Percentiles rank a stretch among this genome's conserved stretches.
phyloP scores from a whole-genome alignment of 2,329 filamentous ascomycete genomes.

The Trichoderma asperellum region DNA sequence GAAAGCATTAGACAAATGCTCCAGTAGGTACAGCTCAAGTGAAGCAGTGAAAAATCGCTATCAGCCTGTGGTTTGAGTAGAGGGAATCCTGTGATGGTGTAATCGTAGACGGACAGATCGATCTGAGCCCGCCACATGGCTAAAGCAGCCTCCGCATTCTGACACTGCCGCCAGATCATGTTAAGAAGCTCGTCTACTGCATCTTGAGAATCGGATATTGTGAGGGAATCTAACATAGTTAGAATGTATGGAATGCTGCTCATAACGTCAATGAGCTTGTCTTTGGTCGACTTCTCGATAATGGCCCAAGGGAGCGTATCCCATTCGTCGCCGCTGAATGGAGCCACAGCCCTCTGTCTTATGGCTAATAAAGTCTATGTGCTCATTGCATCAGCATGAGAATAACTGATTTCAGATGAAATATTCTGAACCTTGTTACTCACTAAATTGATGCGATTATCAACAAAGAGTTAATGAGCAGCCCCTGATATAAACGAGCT shows the following conservation, averaged over 20 bases:
- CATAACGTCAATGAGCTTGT: conserved; percentile 11
- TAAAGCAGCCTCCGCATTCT: neutral
- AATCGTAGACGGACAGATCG: conserved; percentile 14
- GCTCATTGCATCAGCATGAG: neutral
- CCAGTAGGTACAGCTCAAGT: conserved; percentile 19
- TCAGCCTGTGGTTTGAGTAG: conserved; percentile 4
- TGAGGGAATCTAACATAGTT: neutral
- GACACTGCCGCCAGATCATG: neutral
- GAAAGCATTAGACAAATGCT: conserved; percentile 8
- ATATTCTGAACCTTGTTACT: neutral
- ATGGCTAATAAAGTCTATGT: conserved; percentile 6
- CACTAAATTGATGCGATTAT: conserved; percentile 21
- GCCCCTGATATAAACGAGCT: neutral
- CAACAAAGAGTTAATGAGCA: conserved; percentile 15
- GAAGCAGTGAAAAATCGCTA: conserved; percentile 22
- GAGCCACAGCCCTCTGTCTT: neutral
- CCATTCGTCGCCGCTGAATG: conserved; percentile 14
- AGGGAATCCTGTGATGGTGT: neutral
- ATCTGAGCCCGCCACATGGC: neutral
- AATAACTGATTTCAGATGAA: too few relatives aligned
- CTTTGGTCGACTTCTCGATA: conserved; percentile 14
- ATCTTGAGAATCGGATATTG: neutral
- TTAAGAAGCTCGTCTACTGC: neutral
- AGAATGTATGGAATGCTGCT: conserved; percentile 2
- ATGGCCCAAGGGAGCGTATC: conserved; percentile 11